Base-by-base conservation (phyloP, 2,329 filamentous ascomycete species). In the Cephalotrichum gorgonifer region DNA sequence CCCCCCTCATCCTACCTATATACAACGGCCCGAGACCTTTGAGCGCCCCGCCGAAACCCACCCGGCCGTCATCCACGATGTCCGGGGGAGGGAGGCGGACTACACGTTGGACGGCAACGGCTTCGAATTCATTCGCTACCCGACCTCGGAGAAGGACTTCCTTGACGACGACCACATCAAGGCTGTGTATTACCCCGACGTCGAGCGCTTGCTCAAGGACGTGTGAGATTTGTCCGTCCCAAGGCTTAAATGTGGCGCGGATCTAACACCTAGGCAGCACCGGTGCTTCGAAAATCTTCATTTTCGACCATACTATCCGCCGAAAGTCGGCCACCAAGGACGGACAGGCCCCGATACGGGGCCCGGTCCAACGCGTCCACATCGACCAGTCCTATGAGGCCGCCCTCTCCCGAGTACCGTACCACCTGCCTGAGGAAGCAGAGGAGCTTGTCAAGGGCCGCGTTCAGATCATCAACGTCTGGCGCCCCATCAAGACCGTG, bases 151-250 rank as follows among this genome's bases (percentile, higher is more conserved):
- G 56, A 65, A 64, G 51, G 60, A 64, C 26, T 70, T 70, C 49
- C 2, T 55, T 2, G 75, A 84, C 54, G 80, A 86, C 47, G 75
- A 74, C 1, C 70, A 72, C 28, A 82, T 90, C 62, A 75, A 79
- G 59, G 58, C 68, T 4, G 68, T 74, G 6, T 90, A 89, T 65
- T 90, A 90, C 62, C 75, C 82, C 0, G 85, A 89, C 60, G 78
- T 86, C 3, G 81, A 87, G 60, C 65, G 78, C 44, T 62, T 88
- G 20, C 62, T 89, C 0, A 83, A 82, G 50, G 75, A 79, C 3
- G 73, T 61, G 83, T 58, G 60, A 54, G 67, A 56, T 22, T 5
- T 5, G 15, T n/a, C 6, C 14, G 28, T n/a, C 14, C 45, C 20
- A 23, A 20, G 14, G 15, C 22, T 23, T 14, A 35, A 6, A n/a